Base-by-base conservation (phyloP, 2,329 filamentous ascomycete species). In the Escovopsis sp. region DNA sequence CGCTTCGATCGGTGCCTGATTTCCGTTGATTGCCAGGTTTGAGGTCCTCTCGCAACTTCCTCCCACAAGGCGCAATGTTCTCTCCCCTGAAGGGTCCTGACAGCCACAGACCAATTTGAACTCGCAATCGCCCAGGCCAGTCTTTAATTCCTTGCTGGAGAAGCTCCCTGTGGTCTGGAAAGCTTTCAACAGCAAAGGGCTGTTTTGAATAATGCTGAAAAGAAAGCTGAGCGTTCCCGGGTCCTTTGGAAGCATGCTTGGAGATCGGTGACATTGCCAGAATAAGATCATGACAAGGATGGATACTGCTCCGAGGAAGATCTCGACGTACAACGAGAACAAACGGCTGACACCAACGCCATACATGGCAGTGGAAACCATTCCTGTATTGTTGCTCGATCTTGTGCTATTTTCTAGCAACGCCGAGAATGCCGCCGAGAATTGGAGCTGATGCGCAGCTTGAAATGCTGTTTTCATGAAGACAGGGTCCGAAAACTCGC, bases 311-410 rank as follows among this genome's bases (percentile, higher is more conserved):
- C 43, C 14, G 2, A 65, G 38, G 0, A 63, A 11, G 0, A 34
- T 45, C 13, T 65, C 62, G 0, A 63, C 48, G 0, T 49, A 30
- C 0, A 52, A 51, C 0, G 62, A 57, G 8, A 61, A 54, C 0
- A 45, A 2, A 2, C 62, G 47, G 36, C 55, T 64, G 5, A 62
- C 59, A 1, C 59, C 38, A 0, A 65, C 50, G 0, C 57, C 63
- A 0, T 49, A 43, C 1, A 57, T 34, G 4, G 0, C 33, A 37
- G 31, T 51, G 47, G 11, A 29, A 9, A 11, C 11, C 27, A 3
- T 29, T 29, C 27, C 27, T 7, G 7, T 11, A 7, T 9, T 3
- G 7, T 29, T 11, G 7, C 7, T 29, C 8, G 7, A 11, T 2
- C 4, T 8, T 11, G 27, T 29, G 27, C 3, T 29, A 29, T 29